Percentiles rank a stretch among this genome's conserved stretches.
Conservation (phyloP, 2,329 filamentous ascomycete genomes). For the Colletotrichum orbiculare region DNA sequence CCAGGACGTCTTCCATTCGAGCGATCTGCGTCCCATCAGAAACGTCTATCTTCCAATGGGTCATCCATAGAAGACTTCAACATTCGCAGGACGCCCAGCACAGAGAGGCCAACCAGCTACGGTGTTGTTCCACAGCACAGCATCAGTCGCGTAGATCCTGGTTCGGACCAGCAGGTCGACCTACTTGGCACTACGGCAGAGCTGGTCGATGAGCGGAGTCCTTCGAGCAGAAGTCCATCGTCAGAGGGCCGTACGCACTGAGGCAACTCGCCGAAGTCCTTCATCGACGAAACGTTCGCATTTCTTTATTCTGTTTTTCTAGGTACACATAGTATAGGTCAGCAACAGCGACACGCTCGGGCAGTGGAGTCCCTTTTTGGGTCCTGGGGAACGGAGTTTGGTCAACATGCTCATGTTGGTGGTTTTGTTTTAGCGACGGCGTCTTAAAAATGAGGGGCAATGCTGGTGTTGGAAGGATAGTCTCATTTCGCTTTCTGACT, state of each 20-base stretch:
- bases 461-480: constrained; percentile 28
- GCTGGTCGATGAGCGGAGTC: constrained; percentile 57
- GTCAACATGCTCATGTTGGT: constrained; percentile 6
- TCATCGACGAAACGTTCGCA: too few species aligned
- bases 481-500: not conserved
- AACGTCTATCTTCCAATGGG: constrained; percentile 57
- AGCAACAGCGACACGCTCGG: not conserved
- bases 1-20: constrained; percentile 63
- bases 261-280: not conserved
- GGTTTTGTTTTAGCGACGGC: constrained; percentile 32
- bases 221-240: constrained; percentile 32
- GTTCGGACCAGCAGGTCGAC: constrained; percentile 53
- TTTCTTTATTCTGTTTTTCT: not conserved
- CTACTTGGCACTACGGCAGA: constrained; percentile 67
- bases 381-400: constrained; percentile 23
- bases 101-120: constrained; percentile 64
- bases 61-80: constrained; percentile 64
- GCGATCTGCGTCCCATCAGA: constrained; percentile 61
- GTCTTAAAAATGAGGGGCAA: constrained; percentile 30
- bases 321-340: constrained; percentile 30
- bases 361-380: not conserved
- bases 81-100: constrained; percentile 46
- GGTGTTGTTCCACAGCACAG: constrained; percentile 69
- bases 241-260: constrained; percentile 20
- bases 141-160: constrained; percentile 65